Percentiles rank a stretch among this genome's conserved stretches.
Conservation (phyloP, 2,329 filamentous ascomycete genomes). For the Arthrobotrys sphaeroides region DNA sequence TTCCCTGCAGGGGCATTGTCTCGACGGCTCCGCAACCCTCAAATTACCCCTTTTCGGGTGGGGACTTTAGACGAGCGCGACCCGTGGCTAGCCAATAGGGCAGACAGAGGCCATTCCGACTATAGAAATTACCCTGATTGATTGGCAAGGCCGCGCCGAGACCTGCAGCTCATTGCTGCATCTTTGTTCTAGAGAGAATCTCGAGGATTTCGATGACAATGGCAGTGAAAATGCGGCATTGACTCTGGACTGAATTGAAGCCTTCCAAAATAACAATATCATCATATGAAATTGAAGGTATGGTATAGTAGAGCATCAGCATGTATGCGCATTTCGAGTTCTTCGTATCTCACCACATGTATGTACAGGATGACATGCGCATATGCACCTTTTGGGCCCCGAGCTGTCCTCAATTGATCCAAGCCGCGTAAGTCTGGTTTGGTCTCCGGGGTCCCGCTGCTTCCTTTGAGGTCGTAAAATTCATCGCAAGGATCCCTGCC, state of each 20-base stretch:
- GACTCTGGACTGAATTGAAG: too few species aligned
- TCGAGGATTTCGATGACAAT: neutral
- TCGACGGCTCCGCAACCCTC: slow-evolving; percentile 3
- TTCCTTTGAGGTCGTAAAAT: neutral
- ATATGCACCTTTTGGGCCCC: neutral
- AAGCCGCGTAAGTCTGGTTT: neutral
- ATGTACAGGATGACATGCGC: neutral
- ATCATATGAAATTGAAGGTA: neutral
- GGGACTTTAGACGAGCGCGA: neutral
- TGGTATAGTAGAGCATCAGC: neutral
- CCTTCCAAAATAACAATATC: too few species aligned
- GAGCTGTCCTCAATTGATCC: neutral
- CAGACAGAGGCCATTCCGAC: neutral
- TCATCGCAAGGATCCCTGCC: neutral
- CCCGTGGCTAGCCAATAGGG: neutral
- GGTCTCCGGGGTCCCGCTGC: neutral
- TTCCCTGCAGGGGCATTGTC: slow-evolving; percentile 13
- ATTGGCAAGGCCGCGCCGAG: neutral
- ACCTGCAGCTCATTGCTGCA: neutral
- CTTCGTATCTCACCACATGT: neutral
- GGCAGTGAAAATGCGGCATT: slow-evolving; percentile 1
- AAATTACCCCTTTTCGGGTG: slow-evolving; percentile 18
- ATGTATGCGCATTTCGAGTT: neutral
- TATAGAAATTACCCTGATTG: neutral
- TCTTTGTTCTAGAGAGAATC: neutral